A percentile compares a stretch with the other conserved stretches of the same genome.
Evolutionary conservation across 2,329 filamentous ascomycete genomes (phyloP).

Genomic region (Chalaropsis ovoidea): DNA sequence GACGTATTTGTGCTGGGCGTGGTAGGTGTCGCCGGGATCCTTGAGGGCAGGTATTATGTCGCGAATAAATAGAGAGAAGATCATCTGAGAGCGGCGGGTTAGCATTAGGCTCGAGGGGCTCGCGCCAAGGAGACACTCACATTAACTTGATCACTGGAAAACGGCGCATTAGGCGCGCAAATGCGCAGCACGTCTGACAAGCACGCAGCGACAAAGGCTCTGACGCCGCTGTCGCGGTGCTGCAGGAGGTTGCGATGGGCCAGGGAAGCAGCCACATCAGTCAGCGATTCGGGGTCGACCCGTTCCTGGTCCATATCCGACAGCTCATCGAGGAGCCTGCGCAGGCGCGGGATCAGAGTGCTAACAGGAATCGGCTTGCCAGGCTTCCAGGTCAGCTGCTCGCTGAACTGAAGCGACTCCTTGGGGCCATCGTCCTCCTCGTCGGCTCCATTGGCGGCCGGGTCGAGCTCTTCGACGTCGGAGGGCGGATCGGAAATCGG

Average conservation of each 20-base stretch:
- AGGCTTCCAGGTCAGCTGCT: conserved; percentile 81
- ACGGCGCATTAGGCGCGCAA: conserved; percentile 90
- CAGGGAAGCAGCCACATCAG: conserved; percentile 73
- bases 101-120: conserved; percentile 25
- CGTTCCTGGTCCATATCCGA: conserved; percentile 78
- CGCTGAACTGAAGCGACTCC: conserved; percentile 60
- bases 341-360: conserved; percentile 71
- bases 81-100: conserved; percentile 52
- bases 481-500: conserved; percentile 25
- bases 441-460: conserved; percentile 27
- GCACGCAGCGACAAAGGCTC: conserved; percentile 78
- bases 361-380: conserved; percentile 79
- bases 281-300: conserved; percentile 71
- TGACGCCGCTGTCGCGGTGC: conserved; percentile 89
- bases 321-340: conserved; percentile 72
- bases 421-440: conserved; percentile 28
- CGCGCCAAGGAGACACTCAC: conserved; percentile 38
- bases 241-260: conserved; percentile 69
- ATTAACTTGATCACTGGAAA: conserved; percentile 82
- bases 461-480: conserved; percentile 22
- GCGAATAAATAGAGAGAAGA: conserved; percentile 80
- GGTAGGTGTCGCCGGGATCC: conserved; percentile 80
- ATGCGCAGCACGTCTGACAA: conserved; percentile 87
- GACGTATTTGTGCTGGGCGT: conserved; percentile 85
- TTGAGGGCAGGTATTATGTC: conserved; percentile 75